A percentile compares a stretch with the other conserved stretches of the same genome.
These are phyloP conservation scores for Fusarium graminum DNA, from an alignment of 2,329 filamentous ascomycete species.

Conservation along the genomic window DNA sequence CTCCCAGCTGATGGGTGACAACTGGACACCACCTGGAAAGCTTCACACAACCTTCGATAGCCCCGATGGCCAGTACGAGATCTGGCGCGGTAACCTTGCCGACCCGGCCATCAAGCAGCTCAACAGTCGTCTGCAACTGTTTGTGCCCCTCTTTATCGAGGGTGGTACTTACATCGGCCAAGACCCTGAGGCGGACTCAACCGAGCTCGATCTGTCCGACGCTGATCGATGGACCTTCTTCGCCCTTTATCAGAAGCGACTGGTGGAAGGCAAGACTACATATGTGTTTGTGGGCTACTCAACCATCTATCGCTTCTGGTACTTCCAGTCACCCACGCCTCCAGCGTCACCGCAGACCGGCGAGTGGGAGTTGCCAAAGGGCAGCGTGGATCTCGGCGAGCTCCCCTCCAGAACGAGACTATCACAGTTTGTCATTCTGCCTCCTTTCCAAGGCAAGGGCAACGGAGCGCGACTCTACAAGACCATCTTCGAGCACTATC, in stretches of 20 bases:
- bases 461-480: constrained; percentile 86
- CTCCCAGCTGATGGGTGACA: constrained; percentile 59
- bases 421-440: constrained; percentile 92
- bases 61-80: constrained; percentile 77
- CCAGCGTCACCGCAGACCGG: constrained; percentile 54
- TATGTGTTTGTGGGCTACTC: constrained; percentile 91
- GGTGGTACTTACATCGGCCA: constrained; percentile 81
- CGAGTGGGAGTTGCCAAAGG: constrained; percentile 60
- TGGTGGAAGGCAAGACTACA: constrained; percentile 60
- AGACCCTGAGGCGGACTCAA: constrained; percentile 63
- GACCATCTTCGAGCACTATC: constrained; percentile 78
- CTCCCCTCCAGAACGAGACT: constrained; percentile 85
- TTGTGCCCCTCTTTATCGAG: constrained; percentile 91
- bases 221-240: constrained; percentile 93
- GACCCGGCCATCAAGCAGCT: constrained; percentile 78
- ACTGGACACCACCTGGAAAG: constrained; percentile 80
- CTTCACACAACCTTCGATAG: constrained; percentile 73
- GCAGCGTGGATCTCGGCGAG: constrained; percentile 65
- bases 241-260: constrained; percentile 80
- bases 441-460: constrained; percentile 85
- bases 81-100: constrained; percentile 83
- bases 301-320: constrained; percentile 90
- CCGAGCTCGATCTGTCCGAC: constrained; percentile 76
- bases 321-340: constrained; percentile 65
- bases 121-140: constrained; percentile 83